Percentiles rank a stretch among this genome's conserved stretches.
Conservation (phyloP, 2,329 filamentous ascomycete species). For the Epichloe gansuensis region DNA sequence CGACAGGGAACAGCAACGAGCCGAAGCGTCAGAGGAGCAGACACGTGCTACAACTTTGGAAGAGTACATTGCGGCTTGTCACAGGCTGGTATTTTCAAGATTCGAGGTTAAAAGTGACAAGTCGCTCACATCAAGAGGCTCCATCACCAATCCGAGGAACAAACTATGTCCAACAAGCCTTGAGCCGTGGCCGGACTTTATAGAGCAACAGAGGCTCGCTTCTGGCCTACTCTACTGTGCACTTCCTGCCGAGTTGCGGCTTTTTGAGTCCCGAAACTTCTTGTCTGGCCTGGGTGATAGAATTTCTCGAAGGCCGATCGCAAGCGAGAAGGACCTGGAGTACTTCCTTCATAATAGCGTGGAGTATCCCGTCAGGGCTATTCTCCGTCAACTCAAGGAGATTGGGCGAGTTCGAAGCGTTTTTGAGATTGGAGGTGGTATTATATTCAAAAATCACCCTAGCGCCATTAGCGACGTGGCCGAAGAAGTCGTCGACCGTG, state of each 20-base stretch:
- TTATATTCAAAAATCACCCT: slow-evolving; percentile 4
- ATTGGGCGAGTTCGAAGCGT: background rate
- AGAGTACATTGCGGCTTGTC: slow-evolving; percentile 20
- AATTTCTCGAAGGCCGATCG: background rate
- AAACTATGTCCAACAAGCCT: slow-evolving; percentile 19
- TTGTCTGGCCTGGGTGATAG: background rate
- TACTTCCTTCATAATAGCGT: slow-evolving; percentile 1
- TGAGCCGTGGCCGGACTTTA: slow-evolving; percentile 12
- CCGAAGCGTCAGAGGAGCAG: slow-evolving; percentile 10
- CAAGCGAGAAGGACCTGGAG: slow-evolving; percentile 4
- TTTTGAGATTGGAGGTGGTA: slow-evolving; percentile 1
- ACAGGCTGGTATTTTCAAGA: slow-evolving; percentile 14
- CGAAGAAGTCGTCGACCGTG: background rate
- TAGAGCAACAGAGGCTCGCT: slow-evolving; percentile 3
- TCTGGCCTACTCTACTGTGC: background rate
- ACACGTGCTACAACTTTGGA: slow-evolving; percentile 14
- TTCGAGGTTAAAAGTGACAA: slow-evolving; percentile 14
- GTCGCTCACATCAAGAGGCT: slow-evolving; percentile 15
- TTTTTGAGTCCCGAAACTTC: slow-evolving; percentile 1
- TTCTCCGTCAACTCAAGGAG: slow-evolving; percentile 1
- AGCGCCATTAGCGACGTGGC: background rate
- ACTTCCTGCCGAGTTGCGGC: background rate
- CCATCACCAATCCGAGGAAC: slow-evolving; percentile 16
- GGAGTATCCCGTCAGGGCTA: slow-evolving; percentile 1
- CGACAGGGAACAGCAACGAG: background rate